phyloP scores from a whole-genome alignment of 768 basidiomycete genomes.

The Vishniacozyma victoriae region DNA sequence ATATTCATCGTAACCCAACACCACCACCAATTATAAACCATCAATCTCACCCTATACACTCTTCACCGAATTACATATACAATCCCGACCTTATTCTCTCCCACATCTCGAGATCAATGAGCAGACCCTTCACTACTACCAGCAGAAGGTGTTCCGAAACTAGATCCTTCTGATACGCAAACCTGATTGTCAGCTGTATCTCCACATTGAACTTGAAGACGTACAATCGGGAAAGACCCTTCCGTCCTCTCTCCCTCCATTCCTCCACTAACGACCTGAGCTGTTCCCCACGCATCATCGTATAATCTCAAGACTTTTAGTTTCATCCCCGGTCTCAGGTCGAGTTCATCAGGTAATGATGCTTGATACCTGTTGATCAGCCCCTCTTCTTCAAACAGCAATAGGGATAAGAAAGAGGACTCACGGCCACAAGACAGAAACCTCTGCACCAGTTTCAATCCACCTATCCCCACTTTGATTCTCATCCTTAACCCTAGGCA shows the following conservation, averaged over 20 bases:
- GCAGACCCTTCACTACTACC: no score
- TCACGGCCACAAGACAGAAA: constrained; percentile 45
- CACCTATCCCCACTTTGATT: constrained; percentile 40
- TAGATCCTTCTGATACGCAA: constrained; percentile 16
- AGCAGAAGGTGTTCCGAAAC: no score
- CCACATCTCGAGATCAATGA: no score
- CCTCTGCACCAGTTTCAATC: constrained; percentile 40
- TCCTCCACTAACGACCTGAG: constrained; percentile 26
- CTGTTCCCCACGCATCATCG: constrained; percentile 47
- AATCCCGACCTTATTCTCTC: no score
- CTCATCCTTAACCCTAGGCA: constrained; percentile 42
- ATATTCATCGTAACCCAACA: no score
- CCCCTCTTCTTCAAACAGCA: not conserved
- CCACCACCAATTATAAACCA: no score
- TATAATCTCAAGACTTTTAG: constrained; percentile 39
- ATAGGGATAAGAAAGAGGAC: constrained; percentile 7
- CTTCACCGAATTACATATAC: no score
- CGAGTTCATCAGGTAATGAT: constrained; percentile 43
- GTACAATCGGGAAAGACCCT: constrained; percentile 42
- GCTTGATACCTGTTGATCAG: constrained; percentile 30
- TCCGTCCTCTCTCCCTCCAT: constrained; percentile 21
- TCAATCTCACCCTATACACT: no score
- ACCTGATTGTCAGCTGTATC: constrained; percentile 5
- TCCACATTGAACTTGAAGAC: not conserved
- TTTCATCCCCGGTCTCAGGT: constrained; percentile 44